Evolutionary conservation across 2,329 filamentous ascomycete species (phyloP).

Genomic region (Camillea tinctor): DNA sequence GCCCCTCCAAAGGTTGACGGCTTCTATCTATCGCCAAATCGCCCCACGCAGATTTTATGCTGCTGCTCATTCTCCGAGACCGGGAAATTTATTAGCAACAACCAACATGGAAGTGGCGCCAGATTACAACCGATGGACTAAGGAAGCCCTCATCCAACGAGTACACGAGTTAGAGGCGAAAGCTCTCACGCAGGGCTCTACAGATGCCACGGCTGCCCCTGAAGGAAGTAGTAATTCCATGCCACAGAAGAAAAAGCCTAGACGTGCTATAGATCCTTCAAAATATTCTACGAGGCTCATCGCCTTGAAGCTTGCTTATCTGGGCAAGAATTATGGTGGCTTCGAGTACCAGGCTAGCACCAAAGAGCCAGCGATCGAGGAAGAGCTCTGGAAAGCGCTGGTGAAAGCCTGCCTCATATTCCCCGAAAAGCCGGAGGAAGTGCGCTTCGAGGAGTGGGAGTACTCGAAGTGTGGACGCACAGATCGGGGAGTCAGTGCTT

Average conservation of each 20-base stretch:
- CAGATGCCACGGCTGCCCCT: background rate
- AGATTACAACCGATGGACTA: conserved; percentile 67
- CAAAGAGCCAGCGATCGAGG: conserved; percentile 78
- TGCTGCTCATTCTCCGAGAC: conserved; percentile 1
- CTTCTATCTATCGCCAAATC: conserved; percentile 10
- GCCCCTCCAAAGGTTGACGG: conserved; percentile 15
- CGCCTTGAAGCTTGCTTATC: conserved; percentile 89
- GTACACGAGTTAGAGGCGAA: conserved; percentile 68
- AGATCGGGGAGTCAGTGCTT: conserved; percentile 90
- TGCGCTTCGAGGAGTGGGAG: conserved; percentile 81
- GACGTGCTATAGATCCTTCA: conserved; percentile 68
- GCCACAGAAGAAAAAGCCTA: conserved; percentile 35
- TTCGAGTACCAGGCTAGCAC: conserved; percentile 82
- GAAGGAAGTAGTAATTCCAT: conserved; percentile 29
- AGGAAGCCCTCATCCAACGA: conserved; percentile 64
- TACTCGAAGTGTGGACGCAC: conserved; percentile 96
- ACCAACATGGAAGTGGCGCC: conserved; percentile 28
- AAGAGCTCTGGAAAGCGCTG: conserved; percentile 89
- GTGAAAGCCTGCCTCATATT: conserved; percentile 80
- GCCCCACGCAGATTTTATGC: conserved; percentile 23
- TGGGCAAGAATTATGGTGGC: conserved; percentile 88
- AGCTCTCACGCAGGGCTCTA: conserved; percentile 10
- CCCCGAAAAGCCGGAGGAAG: conserved; percentile 58
- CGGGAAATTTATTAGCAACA: background rate
- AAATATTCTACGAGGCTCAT: conserved; percentile 82